These are phyloP conservation scores for Tricholoma sp. DNA, from an alignment of 768 basidiomycete genomes.

Conservation along the genomic window DNA sequence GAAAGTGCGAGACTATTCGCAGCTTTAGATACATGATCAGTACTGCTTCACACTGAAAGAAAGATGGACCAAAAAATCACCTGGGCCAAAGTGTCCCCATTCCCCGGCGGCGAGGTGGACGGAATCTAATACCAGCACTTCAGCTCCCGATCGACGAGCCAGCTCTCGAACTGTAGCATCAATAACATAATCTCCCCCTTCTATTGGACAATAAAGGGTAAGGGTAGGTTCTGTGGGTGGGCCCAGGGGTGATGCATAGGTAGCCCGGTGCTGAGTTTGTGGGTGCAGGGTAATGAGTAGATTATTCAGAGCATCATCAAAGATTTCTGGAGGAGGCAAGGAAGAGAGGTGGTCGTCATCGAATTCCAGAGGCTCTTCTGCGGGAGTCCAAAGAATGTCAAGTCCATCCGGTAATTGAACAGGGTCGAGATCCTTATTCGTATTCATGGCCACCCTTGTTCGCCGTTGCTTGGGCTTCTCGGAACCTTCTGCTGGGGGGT, in stretches of 20 bases:
- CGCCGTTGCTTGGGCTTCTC: slow-evolving; percentile 42
- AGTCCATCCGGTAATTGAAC: slow-evolving; percentile 50
- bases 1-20: slow-evolving; percentile 65
- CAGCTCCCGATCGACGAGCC: slow-evolving; percentile 67
- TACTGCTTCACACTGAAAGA: neutral
- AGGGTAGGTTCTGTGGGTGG: slow-evolving; percentile 72
- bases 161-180: slow-evolving; percentile 77
- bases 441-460: slow-evolving; percentile 24
- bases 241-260: slow-evolving; percentile 49
- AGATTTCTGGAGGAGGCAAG: slow-evolving; percentile 69
- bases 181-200: slow-evolving; percentile 79
- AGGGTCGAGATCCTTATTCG: slow-evolving; percentile 34
- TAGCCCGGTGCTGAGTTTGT: slow-evolving; percentile 71
- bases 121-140: slow-evolving; percentile 80
- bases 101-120: slow-evolving; percentile 86
- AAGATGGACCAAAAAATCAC: slow-evolving; percentile 27
- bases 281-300: slow-evolving; percentile 76
- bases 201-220: slow-evolving; percentile 82
- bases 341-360: slow-evolving; percentile 25
- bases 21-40: slow-evolving; percentile 36
- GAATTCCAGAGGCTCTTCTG: slow-evolving; percentile 28
- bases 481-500: slow-evolving; percentile 29
- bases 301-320: slow-evolving; percentile 73
- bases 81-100: slow-evolving; percentile 81
- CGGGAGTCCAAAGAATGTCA: slow-evolving; percentile 64